Percentiles rank a stretch among this genome's conserved stretches.
phyloP scores from a whole-genome alignment of 2,329 filamentous ascomycete species.

The Pseudopithomyces maydicus region DNA sequence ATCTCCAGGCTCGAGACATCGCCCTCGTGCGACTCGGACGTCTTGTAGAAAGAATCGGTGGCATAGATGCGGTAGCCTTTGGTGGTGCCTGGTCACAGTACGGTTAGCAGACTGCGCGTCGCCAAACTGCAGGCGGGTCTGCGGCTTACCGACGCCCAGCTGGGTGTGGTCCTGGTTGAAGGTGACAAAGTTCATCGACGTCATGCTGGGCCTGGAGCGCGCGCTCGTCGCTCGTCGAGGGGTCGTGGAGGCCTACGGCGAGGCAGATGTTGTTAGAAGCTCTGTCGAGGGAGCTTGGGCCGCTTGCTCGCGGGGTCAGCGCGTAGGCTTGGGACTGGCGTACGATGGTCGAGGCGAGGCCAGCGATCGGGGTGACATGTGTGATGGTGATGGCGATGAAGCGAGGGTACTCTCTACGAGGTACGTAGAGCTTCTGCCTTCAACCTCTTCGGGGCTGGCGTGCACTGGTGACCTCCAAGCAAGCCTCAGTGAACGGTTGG shows the following conservation, averaged over 20 bases:
- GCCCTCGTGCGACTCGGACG: constrained; percentile 91
- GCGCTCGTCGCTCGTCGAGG: constrained; percentile 5
- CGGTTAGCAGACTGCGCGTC: constrained; percentile 45
- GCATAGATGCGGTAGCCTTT: constrained; percentile 96
- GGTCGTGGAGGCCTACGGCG: background rate
- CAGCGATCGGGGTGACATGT: constrained; percentile 9
- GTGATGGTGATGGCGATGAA: background rate
- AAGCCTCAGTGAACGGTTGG: background rate
- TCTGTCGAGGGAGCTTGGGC: constrained; percentile 27
- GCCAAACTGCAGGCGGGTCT: constrained; percentile 48
- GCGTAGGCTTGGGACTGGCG: background rate
- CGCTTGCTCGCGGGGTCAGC: constrained; percentile 12
- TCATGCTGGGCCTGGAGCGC: constrained; percentile 14
- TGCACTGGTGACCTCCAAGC: background rate
- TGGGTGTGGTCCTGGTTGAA: constrained; percentile 99
- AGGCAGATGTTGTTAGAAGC: background rate
- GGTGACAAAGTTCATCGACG: constrained; percentile 90
- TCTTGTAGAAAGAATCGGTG: constrained; percentile 93
- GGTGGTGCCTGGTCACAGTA: constrained; percentile 70
- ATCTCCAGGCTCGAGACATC: constrained; percentile 98
- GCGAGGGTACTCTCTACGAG: background rate
- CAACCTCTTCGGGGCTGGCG: background rate
- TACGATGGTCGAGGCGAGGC: background rate
- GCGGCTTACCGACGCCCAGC: constrained; percentile 71
- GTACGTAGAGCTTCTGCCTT: background rate